Percentiles rank a stretch among this genome's conserved stretches.
phyloP scores from a whole-genome alignment of 306 rosid species.

The Lotus japonicus region DNA sequence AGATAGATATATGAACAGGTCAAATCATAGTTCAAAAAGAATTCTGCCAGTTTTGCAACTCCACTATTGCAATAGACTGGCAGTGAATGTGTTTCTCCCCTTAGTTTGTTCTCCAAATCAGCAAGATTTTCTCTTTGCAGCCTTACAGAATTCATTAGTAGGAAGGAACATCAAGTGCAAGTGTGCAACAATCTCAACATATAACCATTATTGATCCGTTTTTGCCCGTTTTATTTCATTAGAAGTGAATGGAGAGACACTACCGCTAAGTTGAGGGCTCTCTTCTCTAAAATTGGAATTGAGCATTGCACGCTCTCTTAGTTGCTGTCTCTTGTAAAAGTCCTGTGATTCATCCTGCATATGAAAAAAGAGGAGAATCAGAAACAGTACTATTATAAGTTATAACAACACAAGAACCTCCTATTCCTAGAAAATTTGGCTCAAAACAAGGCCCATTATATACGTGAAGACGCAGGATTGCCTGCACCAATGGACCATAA shows the following conservation, averaged over 20 bases:
- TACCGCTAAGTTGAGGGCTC: conserved; percentile 49
- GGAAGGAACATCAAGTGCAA: conserved; percentile 21
- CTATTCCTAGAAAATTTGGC: not conserved
- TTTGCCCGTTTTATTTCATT: conserved; percentile 74
- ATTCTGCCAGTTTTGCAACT: no score
- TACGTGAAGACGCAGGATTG: no score
- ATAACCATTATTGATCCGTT: conserved; percentile 44
- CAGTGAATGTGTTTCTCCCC: no score
- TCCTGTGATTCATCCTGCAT: conserved; percentile 80
- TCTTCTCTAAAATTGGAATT: conserved; percentile 55
- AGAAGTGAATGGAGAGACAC: conserved; percentile 64
- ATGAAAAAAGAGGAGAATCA: conserved; percentile 3
- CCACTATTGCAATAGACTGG: no score
- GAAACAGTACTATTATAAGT: not conserved
- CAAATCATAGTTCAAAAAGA: conserved; percentile 8
- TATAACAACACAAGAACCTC: not conserved
- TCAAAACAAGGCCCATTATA: not conserved
- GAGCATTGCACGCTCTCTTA: conserved; percentile 49
- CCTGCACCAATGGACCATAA: no score
- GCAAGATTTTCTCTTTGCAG: conserved; percentile 18
- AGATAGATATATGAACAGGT: conserved; percentile 1
- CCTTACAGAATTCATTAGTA: conserved; percentile 34
- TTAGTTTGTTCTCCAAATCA: no score
- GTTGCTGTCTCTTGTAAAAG: conserved; percentile 60
- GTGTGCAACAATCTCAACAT: conserved; percentile 20